phyloP scores from a whole-genome alignment of 1,284 basidiomycete species.

The Peniophora sp. region DNA sequence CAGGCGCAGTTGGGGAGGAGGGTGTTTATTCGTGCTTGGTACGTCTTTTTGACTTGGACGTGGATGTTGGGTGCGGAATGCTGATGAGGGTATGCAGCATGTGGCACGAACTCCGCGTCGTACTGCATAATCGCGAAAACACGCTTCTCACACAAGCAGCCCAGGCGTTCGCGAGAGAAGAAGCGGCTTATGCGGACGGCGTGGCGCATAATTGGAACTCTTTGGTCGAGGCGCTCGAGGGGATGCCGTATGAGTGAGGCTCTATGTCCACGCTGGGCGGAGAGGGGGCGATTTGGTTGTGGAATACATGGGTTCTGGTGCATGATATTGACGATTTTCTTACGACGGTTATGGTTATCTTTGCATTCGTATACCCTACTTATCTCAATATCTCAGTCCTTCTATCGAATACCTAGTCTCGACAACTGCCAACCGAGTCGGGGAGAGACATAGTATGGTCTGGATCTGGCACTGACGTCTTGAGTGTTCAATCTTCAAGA shows the following conservation, averaged over 20 bases:
- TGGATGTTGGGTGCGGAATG: constrained; percentile 2
- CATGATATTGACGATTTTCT: no score
- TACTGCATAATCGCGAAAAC: constrained; percentile 84
- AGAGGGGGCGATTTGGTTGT: no score
- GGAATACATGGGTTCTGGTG: background rate
- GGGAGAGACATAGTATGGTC: no score
- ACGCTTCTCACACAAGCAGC: constrained; percentile 68
- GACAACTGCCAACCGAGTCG: no score
- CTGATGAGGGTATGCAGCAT: constrained; percentile 39
- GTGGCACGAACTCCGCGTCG: constrained; percentile 87
- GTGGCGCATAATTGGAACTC: constrained; percentile 68
- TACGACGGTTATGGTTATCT: no score
- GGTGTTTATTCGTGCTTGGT: constrained; percentile 82
- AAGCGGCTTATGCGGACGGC: constrained; percentile 55
- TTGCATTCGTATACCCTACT: no score
- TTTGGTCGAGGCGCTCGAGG: constrained; percentile 59
- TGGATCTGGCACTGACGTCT: no score
- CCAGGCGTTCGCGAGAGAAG: constrained; percentile 65
- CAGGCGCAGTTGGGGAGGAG: constrained; percentile 61
- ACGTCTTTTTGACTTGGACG: constrained; percentile 16
- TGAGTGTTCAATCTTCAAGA: no score
- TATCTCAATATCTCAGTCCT: no score
- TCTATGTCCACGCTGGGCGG: background rate
- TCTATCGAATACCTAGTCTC: no score
- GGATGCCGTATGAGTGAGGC: constrained; percentile 76